Evolutionary conservation across 805 yeast genomes (phyloP), one percentile per base, ranked within the genome.

Genomic region (Blastobotrys parvus): DNA sequence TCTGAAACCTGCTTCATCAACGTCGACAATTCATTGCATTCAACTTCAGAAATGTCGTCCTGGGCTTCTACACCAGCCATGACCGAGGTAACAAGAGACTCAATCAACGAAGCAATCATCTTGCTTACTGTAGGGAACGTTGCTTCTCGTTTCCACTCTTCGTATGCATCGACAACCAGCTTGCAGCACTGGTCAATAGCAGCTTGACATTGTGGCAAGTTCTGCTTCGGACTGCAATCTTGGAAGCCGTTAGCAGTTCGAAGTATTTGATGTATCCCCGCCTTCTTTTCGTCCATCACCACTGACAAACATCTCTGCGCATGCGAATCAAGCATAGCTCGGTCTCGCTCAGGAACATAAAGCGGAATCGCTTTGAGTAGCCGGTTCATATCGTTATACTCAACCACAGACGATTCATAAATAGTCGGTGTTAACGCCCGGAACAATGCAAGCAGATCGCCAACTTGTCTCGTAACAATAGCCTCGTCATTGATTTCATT

Each of bases 41-140:
- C 64, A 11, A 40, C 49, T 25, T 52, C 63, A 2, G 63, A 50
- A 35, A 63, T 61, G 20, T 58, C 64, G n/a, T 39, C 44, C 29
- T 45, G 41, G 3, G 45, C 37, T 33, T 51, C 56, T 5, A 61
- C 44, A 3, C 40, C 42, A 1, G 32, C 30, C 13, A 57, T 49
- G 3, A 58, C 41, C 3, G 49, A 31, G 4, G 48, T 47, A 3
- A 56, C 57, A 2, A 53, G 42, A n/a, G 45, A 48, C 44, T 63
- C 65, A 11, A 52, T 38, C 33, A 56, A 25, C 3, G 45, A 32
- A 1, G 56, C 57, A 5, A 47, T 19, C 40, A 56, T 37, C 15
- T 39, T 36, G 16, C 38, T 22, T 6, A 41, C 46, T 5, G 42
- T 43, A 2, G 46, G 32, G 23, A 38, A 32, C 1, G 51, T 38